These are phyloP conservation scores for Cryptococcus sp. DNA, from an alignment of 1,284 basidiomycete genomes.

Conservation along the genomic window DNA sequence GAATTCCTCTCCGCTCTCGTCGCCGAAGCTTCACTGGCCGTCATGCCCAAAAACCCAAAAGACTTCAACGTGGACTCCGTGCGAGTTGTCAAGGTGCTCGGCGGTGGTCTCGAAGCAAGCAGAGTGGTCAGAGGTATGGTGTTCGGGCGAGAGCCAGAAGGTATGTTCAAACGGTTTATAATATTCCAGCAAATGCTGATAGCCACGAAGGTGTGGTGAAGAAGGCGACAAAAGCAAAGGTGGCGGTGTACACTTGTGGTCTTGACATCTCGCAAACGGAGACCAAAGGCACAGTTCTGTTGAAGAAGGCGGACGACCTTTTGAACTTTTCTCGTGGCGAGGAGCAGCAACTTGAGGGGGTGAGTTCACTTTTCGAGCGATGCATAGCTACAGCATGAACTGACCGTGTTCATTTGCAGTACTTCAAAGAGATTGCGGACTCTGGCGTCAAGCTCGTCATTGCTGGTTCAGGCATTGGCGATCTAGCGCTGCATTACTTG, in stretches of 20 bases:
- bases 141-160: slow-evolving; percentile 93
- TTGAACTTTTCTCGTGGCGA: slow-evolving; percentile 94
- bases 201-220: slow-evolving; percentile 67
- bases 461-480: slow-evolving; percentile 88
- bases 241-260: slow-evolving; percentile 90
- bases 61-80: slow-evolving; percentile 98
- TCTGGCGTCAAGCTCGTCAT: slow-evolving; percentile 93
- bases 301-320: slow-evolving; percentile 96
- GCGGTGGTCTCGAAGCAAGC: slow-evolving; percentile 78
- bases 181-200: too few species aligned
- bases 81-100: slow-evolving; percentile 98
- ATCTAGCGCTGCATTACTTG: slow-evolving; percentile 96
- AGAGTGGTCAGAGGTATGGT: slow-evolving; percentile 97
- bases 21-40: slow-evolving; percentile 84
- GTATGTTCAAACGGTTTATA: slow-evolving; percentile 51
- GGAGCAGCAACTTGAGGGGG: slow-evolving; percentile 93
- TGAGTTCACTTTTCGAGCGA: slow-evolving; percentile 41
- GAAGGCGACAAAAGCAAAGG: slow-evolving; percentile 79
- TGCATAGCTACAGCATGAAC: neutral
- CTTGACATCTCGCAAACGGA: slow-evolving; percentile 95
- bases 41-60: slow-evolving; percentile 85
- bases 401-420: slow-evolving; percentile 57
- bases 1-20: slow-evolving; percentile 79
- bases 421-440: slow-evolving; percentile 95
- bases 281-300: slow-evolving; percentile 96